Evolutionary conservation across 2,329 filamentous ascomycete genomes (phyloP), one percentile per base, ranked within the genome.

Genomic region (Epichloe gansuensis): DNA sequence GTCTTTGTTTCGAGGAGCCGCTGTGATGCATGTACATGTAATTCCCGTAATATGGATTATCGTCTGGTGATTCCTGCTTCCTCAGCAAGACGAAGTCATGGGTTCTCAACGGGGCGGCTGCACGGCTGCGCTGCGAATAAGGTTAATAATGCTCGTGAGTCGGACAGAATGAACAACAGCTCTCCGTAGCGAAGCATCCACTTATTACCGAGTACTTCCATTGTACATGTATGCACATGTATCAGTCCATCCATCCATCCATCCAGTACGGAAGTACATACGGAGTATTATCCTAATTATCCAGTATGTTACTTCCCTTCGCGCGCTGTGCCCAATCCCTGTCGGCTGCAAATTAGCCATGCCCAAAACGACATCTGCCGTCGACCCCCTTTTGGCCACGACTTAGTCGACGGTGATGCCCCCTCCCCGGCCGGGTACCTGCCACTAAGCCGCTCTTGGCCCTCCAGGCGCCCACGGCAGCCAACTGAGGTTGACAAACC

Each of bases 401-500:
- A 21, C 36, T 40, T 4, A 9, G 15, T 38, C 38, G 50, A 48
- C 39, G 34, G 15, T 31, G 34, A 39, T 41, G 36, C 47, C 48
- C 34, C 36, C 47, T 21, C 46, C 43, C 40, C 48, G 44, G 25
- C 45, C 48, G 40, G 42, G 46, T 47, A 47, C 51, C 51, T 51
- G 47, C 40, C 53, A 39, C 51, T 53, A 55, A 46, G 39, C 53
- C 35, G 9, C 43, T 50, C 48, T 43, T 41, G 31, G 41, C 7
- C 12, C 50, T 9, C n/a, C 25, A 48, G 40, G 51, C 51, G 51
- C 51, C 25, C 21, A 15, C 31, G 36, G 36, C 44, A 47, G 35
- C 12, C 25, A 9, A 47, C 41, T 13, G 41, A 43, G 42, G 25
- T 43, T 40, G 48, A 31, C 48, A 44, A 27, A 36, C 34, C 41